Conservation (phyloP, 2,329 filamentous ascomycete genomes). For the Fusarium sulawesiense region DNA sequence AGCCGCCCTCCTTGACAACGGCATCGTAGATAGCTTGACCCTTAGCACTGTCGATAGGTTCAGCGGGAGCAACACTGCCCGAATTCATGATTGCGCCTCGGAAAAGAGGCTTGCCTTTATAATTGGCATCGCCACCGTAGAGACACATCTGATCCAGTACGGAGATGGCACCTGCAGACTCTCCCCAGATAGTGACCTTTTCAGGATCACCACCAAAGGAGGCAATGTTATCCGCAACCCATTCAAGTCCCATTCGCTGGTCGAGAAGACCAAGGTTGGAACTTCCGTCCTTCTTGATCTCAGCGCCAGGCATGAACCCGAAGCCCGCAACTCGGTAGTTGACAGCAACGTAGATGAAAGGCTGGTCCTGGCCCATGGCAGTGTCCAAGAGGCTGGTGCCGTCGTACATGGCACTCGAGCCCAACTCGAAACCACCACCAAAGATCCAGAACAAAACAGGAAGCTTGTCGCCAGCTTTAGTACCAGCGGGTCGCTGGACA, state of each 20-base stretch:
- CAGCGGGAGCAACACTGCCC: constrained; percentile 70
- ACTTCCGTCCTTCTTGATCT: constrained; percentile 74
- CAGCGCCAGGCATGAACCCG: constrained; percentile 77
- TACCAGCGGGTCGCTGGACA: constrained; percentile 69
- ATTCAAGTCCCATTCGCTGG: constrained; percentile 77
- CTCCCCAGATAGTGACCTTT: constrained; percentile 85
- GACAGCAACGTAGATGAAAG: constrained; percentile 79
- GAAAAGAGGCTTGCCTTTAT: constrained; percentile 81
- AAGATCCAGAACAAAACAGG: constrained; percentile 79
- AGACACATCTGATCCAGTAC: constrained; percentile 81
- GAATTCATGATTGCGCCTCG: constrained; percentile 83
- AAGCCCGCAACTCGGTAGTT: constrained; percentile 83
- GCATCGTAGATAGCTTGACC: constrained; percentile 73
- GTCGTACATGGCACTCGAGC: constrained; percentile 64
- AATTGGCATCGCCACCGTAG: constrained; percentile 77
- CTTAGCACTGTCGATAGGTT: constrained; percentile 73
- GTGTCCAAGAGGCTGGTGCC: constrained; percentile 58
- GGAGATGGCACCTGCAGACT: constrained; percentile 77
- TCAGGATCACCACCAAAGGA: constrained; percentile 81
- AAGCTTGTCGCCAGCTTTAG: constrained; percentile 64
- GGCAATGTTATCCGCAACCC: constrained; percentile 81
- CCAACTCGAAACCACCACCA: constrained; percentile 72
- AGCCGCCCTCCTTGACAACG: constrained; percentile 71
- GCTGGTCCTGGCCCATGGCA: constrained; percentile 57
- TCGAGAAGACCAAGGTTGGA: constrained; percentile 79